Evolutionary conservation across 306 rosid genomes (phyloP), one percentile per base, ranked within the genome.

Genomic region (Gleditsia sinensis): DNA sequence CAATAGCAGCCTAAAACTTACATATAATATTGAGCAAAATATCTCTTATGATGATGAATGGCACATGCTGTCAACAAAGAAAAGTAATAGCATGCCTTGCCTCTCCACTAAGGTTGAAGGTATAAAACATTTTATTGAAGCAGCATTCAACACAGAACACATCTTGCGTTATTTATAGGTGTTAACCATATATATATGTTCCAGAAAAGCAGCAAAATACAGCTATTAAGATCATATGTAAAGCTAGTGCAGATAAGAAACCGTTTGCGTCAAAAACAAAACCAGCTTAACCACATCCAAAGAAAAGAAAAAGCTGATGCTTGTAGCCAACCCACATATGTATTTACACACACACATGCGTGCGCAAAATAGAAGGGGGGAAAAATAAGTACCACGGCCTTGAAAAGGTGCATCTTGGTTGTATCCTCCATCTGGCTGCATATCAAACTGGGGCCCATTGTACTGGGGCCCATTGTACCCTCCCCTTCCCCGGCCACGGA

Each of bases 401-500:
- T 75, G 96, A 37, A 40, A 9, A 61, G 91, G 90, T 3, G 77
- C 80, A 72, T 92, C 96, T 75, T 86, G 92, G 81, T 75, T 80
- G 86, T 90, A 92, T 67, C 85, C 95, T 67, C 91, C 96, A 74
- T 92, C 98, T 74, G 84, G 90, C 64, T 74, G 92, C 42, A 69
- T 54, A 79, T 90, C 91, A 72, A 66, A 36, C 7, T 72, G 88
- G 51, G 87, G 83, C 10, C 86, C 94, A n/a, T n/a, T n/a, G n/a
- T n/a, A n/a, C n/a, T n/a, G n/a, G n/a, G n/a, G n/a, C n/a, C n/a
- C n/a, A 46, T 81, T 79, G 81, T 88, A 92, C n/a, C 96, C 92
- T 75, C 92, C 98, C 87, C 96, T 88, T 77, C 98, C 98, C 73
- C 91, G 94, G 54, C 96, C 96, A 45, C 94, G 92, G 78, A 80